Conservation (phyloP, 177 flowering plant species). For the Viscum album region DNA sequence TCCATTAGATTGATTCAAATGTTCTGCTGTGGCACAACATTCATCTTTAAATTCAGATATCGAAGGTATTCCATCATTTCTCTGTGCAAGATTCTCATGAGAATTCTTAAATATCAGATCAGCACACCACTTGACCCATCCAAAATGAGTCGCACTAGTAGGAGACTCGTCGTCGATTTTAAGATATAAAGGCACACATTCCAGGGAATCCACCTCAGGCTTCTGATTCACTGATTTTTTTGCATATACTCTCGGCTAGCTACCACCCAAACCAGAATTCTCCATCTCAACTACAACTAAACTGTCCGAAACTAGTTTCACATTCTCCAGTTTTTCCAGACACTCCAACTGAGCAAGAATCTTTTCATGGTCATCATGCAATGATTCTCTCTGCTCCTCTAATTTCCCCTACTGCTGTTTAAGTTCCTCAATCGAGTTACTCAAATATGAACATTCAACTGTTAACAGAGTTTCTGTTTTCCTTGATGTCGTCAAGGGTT, state of each 20-base stretch:
- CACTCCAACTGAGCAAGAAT: constrained; percentile 45
- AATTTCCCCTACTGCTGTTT: constrained; percentile 63
- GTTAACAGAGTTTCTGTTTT: no score
- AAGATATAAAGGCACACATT: constrained; percentile 16
- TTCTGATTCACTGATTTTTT: constrained; percentile 21
- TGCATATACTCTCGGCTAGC: constrained; percentile 18
- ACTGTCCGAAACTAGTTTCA: constrained; percentile 40
- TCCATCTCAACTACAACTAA: constrained; percentile 26
- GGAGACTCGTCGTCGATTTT: constrained; percentile 23
- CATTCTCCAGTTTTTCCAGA: constrained; percentile 44
- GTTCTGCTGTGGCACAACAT: constrained; percentile 13
- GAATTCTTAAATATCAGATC: constrained; percentile 42
- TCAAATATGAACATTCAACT: constrained; percentile 64
- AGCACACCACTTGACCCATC: constrained; percentile 67
- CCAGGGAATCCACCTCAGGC: constrained; percentile 14
- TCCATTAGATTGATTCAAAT: constrained; percentile 13
- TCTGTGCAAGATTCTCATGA: constrained; percentile 24
- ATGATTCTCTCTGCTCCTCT: constrained; percentile 61
- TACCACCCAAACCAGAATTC: constrained; percentile 17
- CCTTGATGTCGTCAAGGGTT: no score
- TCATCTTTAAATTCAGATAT: constrained; percentile 16
- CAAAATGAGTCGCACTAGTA: constrained; percentile 35
- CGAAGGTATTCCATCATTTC: constrained; percentile 12
- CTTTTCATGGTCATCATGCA: constrained; percentile 65
- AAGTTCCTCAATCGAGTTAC: constrained; percentile 65